Conservation (phyloP, 768 basidiomycete genomes). For the Tremella fuciformis region DNA sequence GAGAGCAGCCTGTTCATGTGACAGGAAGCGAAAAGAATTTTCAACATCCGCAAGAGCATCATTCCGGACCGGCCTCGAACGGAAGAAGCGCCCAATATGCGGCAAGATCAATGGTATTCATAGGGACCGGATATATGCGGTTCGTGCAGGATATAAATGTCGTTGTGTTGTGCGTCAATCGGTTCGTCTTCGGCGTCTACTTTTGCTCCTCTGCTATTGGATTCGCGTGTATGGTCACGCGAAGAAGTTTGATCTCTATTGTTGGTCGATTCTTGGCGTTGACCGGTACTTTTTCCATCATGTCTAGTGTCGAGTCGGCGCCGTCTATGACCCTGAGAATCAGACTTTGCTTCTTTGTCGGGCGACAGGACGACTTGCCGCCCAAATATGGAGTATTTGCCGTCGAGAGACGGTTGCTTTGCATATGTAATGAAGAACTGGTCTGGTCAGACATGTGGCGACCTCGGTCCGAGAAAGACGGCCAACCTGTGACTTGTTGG, state of each 20-base stretch:
- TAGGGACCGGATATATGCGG: slow-evolving; percentile 6
- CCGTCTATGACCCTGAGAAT: slow-evolving; percentile 80
- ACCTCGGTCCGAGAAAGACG: neutral
- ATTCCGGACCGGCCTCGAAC: slow-evolving; percentile 68
- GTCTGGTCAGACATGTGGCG: slow-evolving; percentile 18
- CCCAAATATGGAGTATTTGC: slow-evolving; percentile 86
- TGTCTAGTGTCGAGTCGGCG: slow-evolving; percentile 84
- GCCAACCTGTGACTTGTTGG: slow-evolving; percentile 66
- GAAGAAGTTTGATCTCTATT: slow-evolving; percentile 74
- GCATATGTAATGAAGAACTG: slow-evolving; percentile 66
- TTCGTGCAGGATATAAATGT: slow-evolving; percentile 3
- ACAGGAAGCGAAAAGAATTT: slow-evolving; percentile 82
- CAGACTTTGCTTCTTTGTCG: neutral
- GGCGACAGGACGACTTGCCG: slow-evolving; percentile 57
- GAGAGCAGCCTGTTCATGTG: neutral
- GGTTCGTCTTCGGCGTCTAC: neutral
- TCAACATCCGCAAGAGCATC: slow-evolving; percentile 69
- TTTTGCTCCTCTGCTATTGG: slow-evolving; percentile 70
- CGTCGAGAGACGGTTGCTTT: slow-evolving; percentile 90
- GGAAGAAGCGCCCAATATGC: neutral
- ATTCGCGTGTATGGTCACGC: slow-evolving; percentile 85
- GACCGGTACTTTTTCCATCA: slow-evolving; percentile 89
- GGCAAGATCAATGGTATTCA: slow-evolving; percentile 28
- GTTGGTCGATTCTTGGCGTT: slow-evolving; percentile 85
- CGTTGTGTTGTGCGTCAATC: neutral